Conservation (phyloP, 2,329 filamentous ascomycete species). For the Penicillium brasilianum region DNA sequence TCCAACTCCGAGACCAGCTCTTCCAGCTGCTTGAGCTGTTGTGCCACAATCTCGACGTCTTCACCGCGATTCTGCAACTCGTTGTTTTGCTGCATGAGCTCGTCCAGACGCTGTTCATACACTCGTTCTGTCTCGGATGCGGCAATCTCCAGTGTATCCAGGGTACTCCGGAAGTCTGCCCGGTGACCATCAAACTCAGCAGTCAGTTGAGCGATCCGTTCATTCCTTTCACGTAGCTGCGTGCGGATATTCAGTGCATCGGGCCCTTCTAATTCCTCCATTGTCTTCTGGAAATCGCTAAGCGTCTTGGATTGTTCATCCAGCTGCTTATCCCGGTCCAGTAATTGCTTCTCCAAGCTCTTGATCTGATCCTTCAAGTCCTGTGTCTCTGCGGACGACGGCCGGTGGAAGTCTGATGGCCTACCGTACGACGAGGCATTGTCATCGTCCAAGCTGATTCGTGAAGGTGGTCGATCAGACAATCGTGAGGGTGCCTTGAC, state of each 20-base stretch:
- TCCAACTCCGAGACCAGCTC: slow-evolving; percentile 96
- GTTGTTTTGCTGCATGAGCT: slow-evolving; percentile 77
- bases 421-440: slow-evolving; percentile 36
- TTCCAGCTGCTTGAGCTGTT: slow-evolving; percentile 91
- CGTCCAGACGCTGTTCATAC: slow-evolving; percentile 70
- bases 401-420: slow-evolving; percentile 38
- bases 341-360: slow-evolving; percentile 72
- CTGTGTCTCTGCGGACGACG: slow-evolving; percentile 37
- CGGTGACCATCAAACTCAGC: slow-evolving; percentile 93
- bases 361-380: slow-evolving; percentile 72
- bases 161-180: slow-evolving; percentile 94
- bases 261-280: slow-evolving; percentile 81
- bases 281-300: slow-evolving; percentile 84
- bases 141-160: slow-evolving; percentile 94
- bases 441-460: slow-evolving; percentile 47
- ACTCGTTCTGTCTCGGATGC: slow-evolving; percentile 93
- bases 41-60: slow-evolving; percentile 89
- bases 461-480: slow-evolving; percentile 47
- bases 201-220: slow-evolving; percentile 91
- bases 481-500: slow-evolving; percentile 45
- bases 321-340: slow-evolving; percentile 85
- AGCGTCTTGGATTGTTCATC: slow-evolving; percentile 83
- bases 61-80: slow-evolving; percentile 82
- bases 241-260: slow-evolving; percentile 78
- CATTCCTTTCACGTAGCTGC: slow-evolving; percentile 92